Evolutionary conservation across 2,329 filamentous ascomycete genomes (phyloP), one percentile per base, ranked within the genome.

Genomic region (Canariomyces notabilis): DNA sequence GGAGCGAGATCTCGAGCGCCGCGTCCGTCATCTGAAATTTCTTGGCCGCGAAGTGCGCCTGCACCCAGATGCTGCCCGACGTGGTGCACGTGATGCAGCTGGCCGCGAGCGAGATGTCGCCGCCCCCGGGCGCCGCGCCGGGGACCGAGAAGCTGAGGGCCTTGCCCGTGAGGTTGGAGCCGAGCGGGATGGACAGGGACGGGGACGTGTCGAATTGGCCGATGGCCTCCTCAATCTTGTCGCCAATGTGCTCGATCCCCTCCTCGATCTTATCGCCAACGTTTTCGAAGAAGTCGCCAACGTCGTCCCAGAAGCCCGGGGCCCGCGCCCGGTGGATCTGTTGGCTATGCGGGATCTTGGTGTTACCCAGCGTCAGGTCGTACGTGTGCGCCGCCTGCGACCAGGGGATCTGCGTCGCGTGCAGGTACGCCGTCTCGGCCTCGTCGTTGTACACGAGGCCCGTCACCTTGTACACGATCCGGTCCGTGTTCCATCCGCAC

Each of bases 341-440:
- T n/a, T n/a, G n/a, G n/a, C n/a, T n/a, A n/a, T n/a, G n/a, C n/a
- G n/a, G n/a, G n/a, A n/a, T n/a, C n/a, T n/a, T n/a, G n/a, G n/a
- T n/a, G n/a, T n/a, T n/a, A n/a, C n/a, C n/a, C n/a, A n/a, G n/a
- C n/a, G n/a, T n/a, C 5, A 52, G 29, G 20, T 52, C 49, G 33
- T 42, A 49, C 14, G 41, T 46, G 26, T 51, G 39, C 9, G 42
- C 49, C 6, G 42, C 49, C 16, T 35, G 37, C 42, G 48, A 45
- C 49, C 49, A 51, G 1, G 39, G 45, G 7, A 38, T 46, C 22
- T 45, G n/a, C 16, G 39, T 18, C 7, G 49, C 49, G 5, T 46
- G 8, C 11, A 52, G 22, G 9, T 46, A 23, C 6, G 46, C 49
- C 18, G 46, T 52, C 23, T 52, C 46, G 31, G 33, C 35, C 5